phyloP scores from a whole-genome alignment of 371 early-diverging fungal genomes.

The Mucor velutinosus region DNA sequence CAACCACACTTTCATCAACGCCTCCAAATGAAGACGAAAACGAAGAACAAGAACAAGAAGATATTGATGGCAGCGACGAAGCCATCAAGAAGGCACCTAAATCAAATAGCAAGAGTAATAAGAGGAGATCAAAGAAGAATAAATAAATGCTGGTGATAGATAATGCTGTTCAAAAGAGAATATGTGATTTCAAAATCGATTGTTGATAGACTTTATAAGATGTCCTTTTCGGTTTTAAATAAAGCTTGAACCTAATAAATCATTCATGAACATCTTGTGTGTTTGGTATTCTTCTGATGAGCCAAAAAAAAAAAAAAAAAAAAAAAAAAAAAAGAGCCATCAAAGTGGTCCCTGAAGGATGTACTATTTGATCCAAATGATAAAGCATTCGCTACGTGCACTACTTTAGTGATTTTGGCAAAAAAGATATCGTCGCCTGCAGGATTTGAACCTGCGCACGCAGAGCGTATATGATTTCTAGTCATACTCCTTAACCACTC shows the following conservation, averaged over 20 bases:
- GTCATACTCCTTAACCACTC: too few species aligned
- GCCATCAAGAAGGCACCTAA: background rate
- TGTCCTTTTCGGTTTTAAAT: background rate
- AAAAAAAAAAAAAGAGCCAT: too few species aligned
- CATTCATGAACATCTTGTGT: too few species aligned
- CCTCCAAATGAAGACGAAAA: background rate
- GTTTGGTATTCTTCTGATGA: too few species aligned
- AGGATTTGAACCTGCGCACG: slow-evolving; percentile 23
- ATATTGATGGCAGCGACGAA: background rate
- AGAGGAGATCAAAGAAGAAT: background rate
- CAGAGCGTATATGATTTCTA: slow-evolving; percentile 17
- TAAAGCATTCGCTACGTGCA: too few species aligned
- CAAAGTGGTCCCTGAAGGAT: background rate
- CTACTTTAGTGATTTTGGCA: too few species aligned
- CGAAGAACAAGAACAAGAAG: background rate
- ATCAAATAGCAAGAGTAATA: background rate
- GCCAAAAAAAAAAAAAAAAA: too few species aligned
- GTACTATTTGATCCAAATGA: too few species aligned
- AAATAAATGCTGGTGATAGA: background rate
- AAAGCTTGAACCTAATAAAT: too few species aligned
- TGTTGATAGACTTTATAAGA: too few species aligned
- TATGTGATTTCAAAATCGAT: background rate
- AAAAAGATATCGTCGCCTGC: slow-evolving; percentile 20
- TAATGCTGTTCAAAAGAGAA: background rate
- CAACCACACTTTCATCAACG: background rate